phyloP scores from a whole-genome alignment of 2,329 filamentous ascomycete genomes.

The Ophiobolus disseminans region DNA sequence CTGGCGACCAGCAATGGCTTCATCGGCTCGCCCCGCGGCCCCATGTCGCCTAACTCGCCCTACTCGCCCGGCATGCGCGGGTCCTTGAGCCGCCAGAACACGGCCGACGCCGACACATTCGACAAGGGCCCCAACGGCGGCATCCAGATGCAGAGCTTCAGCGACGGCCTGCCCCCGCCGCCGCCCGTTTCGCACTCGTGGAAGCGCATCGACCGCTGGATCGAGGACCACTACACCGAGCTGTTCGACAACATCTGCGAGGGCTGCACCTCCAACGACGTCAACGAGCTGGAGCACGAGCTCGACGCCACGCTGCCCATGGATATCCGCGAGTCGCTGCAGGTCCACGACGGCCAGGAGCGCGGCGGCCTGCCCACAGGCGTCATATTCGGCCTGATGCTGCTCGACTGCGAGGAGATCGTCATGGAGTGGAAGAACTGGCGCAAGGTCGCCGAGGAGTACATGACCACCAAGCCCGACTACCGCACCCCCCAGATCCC shows the following conservation, averaged over 20 bases:
- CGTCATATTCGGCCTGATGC: constrained; percentile 91
- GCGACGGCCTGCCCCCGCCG: constrained; percentile 86
- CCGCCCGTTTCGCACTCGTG: constrained; percentile 90
- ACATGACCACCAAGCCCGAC: constrained; percentile 67
- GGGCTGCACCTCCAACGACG: constrained; percentile 88
- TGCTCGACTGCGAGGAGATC: constrained; percentile 97
- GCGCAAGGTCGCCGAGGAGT: constrained; percentile 91
- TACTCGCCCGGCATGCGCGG: constrained; percentile 93
- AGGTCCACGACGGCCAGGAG: constrained; percentile 95
- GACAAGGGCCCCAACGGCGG: constrained; percentile 78
- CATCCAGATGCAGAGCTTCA: constrained; percentile 96
- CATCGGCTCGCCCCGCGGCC: constrained; percentile 62
- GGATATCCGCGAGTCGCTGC: constrained; percentile 90
- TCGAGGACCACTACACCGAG: constrained; percentile 94
- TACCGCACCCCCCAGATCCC: constrained; percentile 68
- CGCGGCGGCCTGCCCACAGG: constrained; percentile 89
- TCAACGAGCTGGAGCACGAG: constrained; percentile 96
- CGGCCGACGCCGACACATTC: constrained; percentile 55
- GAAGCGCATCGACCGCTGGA: constrained; percentile 92
- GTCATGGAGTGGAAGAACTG: constrained; percentile 98
- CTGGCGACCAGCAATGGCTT: constrained; percentile 64
- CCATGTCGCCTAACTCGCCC: constrained; percentile 69
- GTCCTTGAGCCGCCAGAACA: constrained; percentile 70
- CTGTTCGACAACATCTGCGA: constrained; percentile 92
- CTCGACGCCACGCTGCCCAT: constrained; percentile 92